Base-by-base conservation (phyloP, 345 rosid genomes). In the Microthlaspi erraticum region DNA sequence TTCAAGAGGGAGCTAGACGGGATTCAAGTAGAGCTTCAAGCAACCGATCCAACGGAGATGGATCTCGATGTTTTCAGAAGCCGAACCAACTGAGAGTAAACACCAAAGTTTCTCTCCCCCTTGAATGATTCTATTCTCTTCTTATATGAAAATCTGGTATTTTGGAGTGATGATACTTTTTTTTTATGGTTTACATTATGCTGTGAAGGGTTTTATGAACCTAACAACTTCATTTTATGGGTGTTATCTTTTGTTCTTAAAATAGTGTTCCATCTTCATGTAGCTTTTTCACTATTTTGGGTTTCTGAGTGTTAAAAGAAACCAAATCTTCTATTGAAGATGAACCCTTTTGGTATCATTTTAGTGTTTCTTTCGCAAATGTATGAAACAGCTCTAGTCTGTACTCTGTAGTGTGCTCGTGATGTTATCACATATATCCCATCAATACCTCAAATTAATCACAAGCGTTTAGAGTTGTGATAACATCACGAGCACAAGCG, bases 21-120 rank as follows among this genome's bases (percentile, higher is more conserved):
- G 1, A 79, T 83, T 55, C 87, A 83, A 69, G 49, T 81, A 45
- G 87, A 83, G 80, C 77, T 83, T 67, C 87, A 83, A 60, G 87
- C 87, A 12, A 81, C 87, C 12, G 85, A 83, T 65, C 87, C 85
- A 20, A 81, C 85, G 0, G 87, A 83, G 71, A 83, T 83, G 85
- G 82, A 79, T 68, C 87, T 83, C 2, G 83, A 83, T 66, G 87
- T 83, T 66, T 64, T 81, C 50, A 83, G 68, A 64, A 81, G 83
- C 79, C 85, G 87, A 31, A 72, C 78, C 68, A 72, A 44, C 66
- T 80, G 68, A 80, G 52, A 26, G 53, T 39, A 62, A 18, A 29
- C 17, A 46, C 32, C 36, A 38, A 45, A 26, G 8, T 46, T 13
- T 19, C 5, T 55, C 10, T 38, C 50, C 44, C 52, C 29, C 13